These are phyloP conservation scores for Lentinus brumalis DNA, from an alignment of 768 basidiomycete genomes.

Conservation along the genomic window DNA sequence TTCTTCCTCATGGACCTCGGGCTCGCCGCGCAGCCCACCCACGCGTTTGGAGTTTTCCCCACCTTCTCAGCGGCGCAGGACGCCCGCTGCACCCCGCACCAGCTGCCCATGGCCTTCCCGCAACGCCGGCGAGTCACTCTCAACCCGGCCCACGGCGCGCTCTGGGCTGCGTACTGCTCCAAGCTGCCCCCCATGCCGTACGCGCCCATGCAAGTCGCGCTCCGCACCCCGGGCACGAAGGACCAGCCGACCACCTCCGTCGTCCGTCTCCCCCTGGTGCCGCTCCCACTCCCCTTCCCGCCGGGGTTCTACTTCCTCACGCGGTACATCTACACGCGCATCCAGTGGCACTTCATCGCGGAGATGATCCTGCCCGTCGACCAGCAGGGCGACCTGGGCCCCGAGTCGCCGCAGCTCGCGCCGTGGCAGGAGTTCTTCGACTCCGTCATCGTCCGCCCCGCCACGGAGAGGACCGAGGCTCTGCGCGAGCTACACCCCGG, in stretches of 20 bases:
- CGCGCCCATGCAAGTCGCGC: constrained; percentile 29
- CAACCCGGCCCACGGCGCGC: constrained; percentile 66
- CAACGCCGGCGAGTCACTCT: constrained; percentile 13
- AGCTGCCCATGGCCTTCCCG: neutral
- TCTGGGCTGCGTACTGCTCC: constrained; percentile 67
- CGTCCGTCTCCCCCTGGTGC: constrained; percentile 53
- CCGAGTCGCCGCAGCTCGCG: neutral
- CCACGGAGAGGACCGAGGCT: neutral
- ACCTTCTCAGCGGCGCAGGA: neutral
- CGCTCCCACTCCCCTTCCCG: constrained; percentile 60
- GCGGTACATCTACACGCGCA: constrained; percentile 58
- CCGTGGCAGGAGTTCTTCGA: too few species aligned
- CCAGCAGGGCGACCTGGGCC: neutral
- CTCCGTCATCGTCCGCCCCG: neutral
- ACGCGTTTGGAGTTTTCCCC: constrained; percentile 14
- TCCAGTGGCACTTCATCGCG: constrained; percentile 4
- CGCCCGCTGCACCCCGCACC: neutral
- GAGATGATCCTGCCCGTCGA: constrained; percentile 3
- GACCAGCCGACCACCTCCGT: neutral
- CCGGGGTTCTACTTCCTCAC: constrained; percentile 55
- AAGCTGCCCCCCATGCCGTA: constrained; percentile 55
- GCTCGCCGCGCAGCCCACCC: constrained; percentile 7
- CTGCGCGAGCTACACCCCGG: neutral
- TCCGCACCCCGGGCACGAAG: neutral
- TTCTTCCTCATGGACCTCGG: neutral